Percentiles rank a stretch among this genome's conserved stretches.
Conservation (phyloP, 768 basidiomycete species). For the Grammothele lineata region DNA sequence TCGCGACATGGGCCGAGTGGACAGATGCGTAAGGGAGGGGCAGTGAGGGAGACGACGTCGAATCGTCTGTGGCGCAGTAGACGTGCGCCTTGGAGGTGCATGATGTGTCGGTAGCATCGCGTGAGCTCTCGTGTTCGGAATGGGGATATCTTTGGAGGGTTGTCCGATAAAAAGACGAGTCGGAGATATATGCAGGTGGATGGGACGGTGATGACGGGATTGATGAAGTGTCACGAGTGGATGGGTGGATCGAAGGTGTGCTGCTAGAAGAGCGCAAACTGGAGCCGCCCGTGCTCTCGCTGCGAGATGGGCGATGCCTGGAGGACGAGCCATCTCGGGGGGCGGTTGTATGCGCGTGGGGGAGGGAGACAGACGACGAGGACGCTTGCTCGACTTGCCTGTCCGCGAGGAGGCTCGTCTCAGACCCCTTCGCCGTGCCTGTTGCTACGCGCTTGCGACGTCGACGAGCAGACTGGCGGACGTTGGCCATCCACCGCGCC, state of each 20-base stretch:
- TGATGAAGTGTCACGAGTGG: background rate
- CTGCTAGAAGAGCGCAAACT: conserved; percentile 7
- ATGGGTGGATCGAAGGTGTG: background rate
- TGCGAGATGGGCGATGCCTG: conserved; percentile 41
- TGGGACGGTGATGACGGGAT: background rate
- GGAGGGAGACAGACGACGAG: conserved; percentile 20
- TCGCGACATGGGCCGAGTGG: conserved; percentile 30
- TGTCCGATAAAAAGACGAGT: background rate
- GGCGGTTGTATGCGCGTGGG: conserved; percentile 2
- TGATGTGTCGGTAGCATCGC: too few relatives aligned
- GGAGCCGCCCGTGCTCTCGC: background rate
- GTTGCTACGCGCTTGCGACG: conserved; percentile 32
- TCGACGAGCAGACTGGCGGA: conserved; percentile 56
- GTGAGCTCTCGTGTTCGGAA: background rate
- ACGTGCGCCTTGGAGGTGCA: background rate
- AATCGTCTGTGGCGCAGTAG: background rate
- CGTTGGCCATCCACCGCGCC: conserved; percentile 64
- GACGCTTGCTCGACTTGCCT: conserved; percentile 3
- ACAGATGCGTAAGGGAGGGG: conserved; percentile 5
- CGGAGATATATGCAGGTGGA: conserved; percentile 11
- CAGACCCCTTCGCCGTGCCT: conserved; percentile 4
- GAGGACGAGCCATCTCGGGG: conserved; percentile 11
- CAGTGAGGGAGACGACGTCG: background rate
- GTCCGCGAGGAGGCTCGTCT: conserved; percentile 4
- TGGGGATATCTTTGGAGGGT: conserved; percentile 1